A percentile compares a stretch with the other conserved stretches of the same genome.
Evolutionary conservation across 768 basidiomycete species (phyloP).

Genomic region (Cubamyces lactineus): DNA sequence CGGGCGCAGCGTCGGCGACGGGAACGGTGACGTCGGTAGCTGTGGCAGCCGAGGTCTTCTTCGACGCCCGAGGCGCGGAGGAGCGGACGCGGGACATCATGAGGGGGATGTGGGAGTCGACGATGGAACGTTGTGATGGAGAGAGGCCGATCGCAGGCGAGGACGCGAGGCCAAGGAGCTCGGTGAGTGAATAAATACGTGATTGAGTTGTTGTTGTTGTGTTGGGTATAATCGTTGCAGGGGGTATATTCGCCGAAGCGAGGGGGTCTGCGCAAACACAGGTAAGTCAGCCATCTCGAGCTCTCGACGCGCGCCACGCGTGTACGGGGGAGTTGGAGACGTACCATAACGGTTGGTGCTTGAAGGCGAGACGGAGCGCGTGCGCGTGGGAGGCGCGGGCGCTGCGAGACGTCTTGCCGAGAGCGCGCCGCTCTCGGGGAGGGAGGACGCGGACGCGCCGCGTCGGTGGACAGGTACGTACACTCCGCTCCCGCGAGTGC

Average conservation of each 20-base stretch:
- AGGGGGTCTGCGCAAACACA: conserved; percentile 2
- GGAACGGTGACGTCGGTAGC: no score
- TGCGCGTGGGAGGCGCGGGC: background rate
- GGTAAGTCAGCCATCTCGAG: background rate
- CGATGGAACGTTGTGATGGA: conserved; percentile 20
- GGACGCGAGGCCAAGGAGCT: conserved; percentile 30
- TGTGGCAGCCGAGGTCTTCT: conserved; percentile 1
- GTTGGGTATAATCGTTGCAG: conserved; percentile 25
- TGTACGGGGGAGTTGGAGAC: background rate
- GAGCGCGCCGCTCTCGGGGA: conserved; percentile 9
- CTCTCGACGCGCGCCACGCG: no score
- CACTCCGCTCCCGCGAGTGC: background rate
- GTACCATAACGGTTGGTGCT: background rate
- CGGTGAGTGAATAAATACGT: conserved; percentile 24
- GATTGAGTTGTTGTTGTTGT: background rate
- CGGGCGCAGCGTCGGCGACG: background rate
- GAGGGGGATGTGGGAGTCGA: conserved; percentile 23
- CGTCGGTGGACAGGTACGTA: conserved; percentile 32
- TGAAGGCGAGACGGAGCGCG: conserved; percentile 9
- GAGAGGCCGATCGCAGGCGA: conserved; percentile 24
- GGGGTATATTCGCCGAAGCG: conserved; percentile 26
- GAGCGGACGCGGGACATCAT: conserved; percentile 11
- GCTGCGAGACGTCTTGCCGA: conserved; percentile 5
- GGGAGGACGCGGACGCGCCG: conserved; percentile 17
- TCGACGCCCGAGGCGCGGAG: background rate